Conservation (phyloP, 257 asterid genomes). For the Nyctanthes arbortristis region DNA sequence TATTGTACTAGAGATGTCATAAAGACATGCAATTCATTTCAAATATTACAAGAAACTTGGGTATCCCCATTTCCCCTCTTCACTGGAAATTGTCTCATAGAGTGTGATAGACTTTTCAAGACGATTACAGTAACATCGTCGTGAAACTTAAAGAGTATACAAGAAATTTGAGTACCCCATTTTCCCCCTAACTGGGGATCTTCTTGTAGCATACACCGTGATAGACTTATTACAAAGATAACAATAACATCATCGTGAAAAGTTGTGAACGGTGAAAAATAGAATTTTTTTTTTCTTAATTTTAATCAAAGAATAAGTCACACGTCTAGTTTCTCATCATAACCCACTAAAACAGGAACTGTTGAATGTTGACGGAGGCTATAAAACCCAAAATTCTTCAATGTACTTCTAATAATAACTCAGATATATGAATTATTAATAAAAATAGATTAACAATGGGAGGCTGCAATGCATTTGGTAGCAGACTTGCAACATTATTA, state of each 20-base stretch:
- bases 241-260: no score
- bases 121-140: not conserved
- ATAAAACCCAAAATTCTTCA: conserved; percentile 11
- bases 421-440: not conserved
- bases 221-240: no score
- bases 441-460: not conserved
- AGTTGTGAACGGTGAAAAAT: no score
- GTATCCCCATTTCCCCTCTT: not conserved
- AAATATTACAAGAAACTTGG: no score
- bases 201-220: no score
- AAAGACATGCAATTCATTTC: no score
- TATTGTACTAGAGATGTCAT: no score
- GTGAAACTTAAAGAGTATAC: no score
- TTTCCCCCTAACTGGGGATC: no score
- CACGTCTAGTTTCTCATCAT: not conserved
- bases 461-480: conserved; percentile 16
- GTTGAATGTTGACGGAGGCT: not conserved
- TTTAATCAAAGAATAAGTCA: not conserved
- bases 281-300: no score
- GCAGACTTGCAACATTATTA: conserved; percentile 3
- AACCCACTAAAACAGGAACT: not conserved
- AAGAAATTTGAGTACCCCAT: no score
- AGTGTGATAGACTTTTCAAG: not conserved
- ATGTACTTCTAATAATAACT: conserved; percentile 1
- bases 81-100: no score